Evolutionary conservation across 257 asterid genomes (phyloP).

Genomic region (Ajuga chamaepitys): DNA sequence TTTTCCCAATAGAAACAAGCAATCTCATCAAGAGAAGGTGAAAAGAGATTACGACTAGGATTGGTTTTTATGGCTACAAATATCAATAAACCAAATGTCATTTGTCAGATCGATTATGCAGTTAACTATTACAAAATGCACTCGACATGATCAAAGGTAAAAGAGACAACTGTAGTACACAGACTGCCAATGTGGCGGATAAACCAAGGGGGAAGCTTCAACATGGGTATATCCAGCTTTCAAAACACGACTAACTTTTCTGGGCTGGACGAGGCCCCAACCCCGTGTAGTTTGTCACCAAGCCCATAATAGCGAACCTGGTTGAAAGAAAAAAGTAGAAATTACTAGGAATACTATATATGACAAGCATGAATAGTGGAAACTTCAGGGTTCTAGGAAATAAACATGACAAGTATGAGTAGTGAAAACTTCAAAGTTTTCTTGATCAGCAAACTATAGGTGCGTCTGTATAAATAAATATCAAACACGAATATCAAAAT

Average conservation of each 20-base stretch:
- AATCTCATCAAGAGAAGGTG: not conserved
- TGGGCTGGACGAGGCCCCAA: conserved; percentile 50
- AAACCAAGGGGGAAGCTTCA: not conserved
- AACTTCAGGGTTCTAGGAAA: not conserved
- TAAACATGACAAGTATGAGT: not conserved
- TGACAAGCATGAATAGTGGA: not conserved
- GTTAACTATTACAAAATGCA: not conserved
- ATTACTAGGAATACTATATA: not conserved
- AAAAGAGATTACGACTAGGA: not conserved
- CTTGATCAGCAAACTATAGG: not conserved
- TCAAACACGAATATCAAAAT: not conserved
- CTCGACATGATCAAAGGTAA: not conserved
- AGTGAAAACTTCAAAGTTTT: not conserved
- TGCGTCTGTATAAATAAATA: no score
- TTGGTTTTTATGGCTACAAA: not conserved
- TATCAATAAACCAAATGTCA: not conserved
- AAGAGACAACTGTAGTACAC: conserved; percentile 1
- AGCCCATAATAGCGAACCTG: conserved; percentile 87
- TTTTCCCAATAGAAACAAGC: no score
- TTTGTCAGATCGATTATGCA: not conserved
- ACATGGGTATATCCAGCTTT: not conserved
- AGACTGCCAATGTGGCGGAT: not conserved
- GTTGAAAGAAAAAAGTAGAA: not conserved
- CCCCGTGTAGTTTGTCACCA: conserved; percentile 76
- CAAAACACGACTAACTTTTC: not conserved